Base-by-base conservation (phyloP, 805 yeast genomes). In the Deakozyma indianensis region DNA sequence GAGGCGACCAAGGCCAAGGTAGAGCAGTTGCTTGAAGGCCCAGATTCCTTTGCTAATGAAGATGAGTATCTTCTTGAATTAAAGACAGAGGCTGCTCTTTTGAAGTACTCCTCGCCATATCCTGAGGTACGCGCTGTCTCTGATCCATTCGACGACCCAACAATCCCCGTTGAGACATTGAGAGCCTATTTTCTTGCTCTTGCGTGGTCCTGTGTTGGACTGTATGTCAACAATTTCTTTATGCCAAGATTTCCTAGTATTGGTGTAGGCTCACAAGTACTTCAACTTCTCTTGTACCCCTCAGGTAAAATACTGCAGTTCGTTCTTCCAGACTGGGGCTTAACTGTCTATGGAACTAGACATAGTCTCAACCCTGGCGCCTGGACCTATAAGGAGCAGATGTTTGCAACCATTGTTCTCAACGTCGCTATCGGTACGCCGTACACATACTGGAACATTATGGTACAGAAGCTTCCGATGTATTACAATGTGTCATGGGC, bases 311-410 rank as follows among this genome's bases (percentile, higher is more conserved):
- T 66, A 2, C 60, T 66, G 58, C 67, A 64, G 41, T 56, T 51
- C 41, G 48, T 63, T 42, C 47, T 74, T 24, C 80, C 81, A 14
- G 53, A 54, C 49, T 53, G 52, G 53, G 63, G 65, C 16, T 52
- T 70, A 50, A 61, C 55, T n/a, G 45, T 68, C 46, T 51, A 55
- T 41, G 70, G 75, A 41, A 61, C 55, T 23, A 61, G 68, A 56
- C 58, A 60, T 51, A 65, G 68, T 4, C 57, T 78, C 45, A 76
- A 76, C 56, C 80, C 80, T 2, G 82, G 83, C 9, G 80, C 80
- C 14, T 80, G 82, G 80, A 63, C 67, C 23, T 65, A 59, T 49
- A 79, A 79, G 53, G 85, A 80, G 54, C 85, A 79, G 57, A 75
- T 77, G 78, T 67, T 80, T 47, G 66, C 80, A 1, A 74, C 84